Conservation (phyloP, 1,284 basidiomycete genomes). For the Cryptococcus sp. region DNA sequence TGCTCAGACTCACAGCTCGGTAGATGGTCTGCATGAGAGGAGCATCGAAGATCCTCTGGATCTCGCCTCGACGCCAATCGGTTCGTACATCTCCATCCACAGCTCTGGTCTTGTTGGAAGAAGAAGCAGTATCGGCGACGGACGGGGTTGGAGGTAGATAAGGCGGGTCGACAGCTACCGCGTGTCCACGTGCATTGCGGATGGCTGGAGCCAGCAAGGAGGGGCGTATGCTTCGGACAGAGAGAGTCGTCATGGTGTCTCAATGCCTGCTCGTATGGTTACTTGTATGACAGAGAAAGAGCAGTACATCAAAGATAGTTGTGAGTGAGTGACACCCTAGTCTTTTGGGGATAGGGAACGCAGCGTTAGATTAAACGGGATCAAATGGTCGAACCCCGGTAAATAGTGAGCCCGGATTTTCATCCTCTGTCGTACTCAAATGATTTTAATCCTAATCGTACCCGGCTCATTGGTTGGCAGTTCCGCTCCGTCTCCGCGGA, state of each 20-base stretch:
- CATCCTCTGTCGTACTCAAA: no score
- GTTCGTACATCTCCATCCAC: slow-evolving; percentile 41
- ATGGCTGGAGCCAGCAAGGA: slow-evolving; percentile 15
- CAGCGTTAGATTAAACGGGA: neutral
- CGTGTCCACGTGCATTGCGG: slow-evolving; percentile 34
- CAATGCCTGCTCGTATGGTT: no score
- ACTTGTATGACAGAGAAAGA: no score
- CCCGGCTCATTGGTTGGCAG: no score
- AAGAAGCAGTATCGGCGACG: slow-evolving; percentile 4
- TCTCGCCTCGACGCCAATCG: slow-evolving; percentile 55
- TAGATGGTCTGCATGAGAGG: slow-evolving; percentile 86
- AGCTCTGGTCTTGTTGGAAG: slow-evolving; percentile 7
- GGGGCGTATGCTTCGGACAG: slow-evolving; percentile 14
- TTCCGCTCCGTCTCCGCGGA: no score
- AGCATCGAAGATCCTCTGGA: slow-evolving; percentile 58
- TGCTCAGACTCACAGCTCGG: slow-evolving; percentile 63
- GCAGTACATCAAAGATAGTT: neutral
- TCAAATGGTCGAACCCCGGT: neutral
- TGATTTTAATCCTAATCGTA: no score
- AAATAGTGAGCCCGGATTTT: no score
- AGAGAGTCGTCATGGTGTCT: slow-evolving; percentile 10
- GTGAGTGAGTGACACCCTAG: neutral
- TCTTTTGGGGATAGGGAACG: neutral
- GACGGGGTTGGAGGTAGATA: slow-evolving; percentile 20
- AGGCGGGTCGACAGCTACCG: slow-evolving; percentile 42